phyloP scores from a whole-genome alignment of 176 grass and related monocot genomes.

The Paspalum vaginatum region DNA sequence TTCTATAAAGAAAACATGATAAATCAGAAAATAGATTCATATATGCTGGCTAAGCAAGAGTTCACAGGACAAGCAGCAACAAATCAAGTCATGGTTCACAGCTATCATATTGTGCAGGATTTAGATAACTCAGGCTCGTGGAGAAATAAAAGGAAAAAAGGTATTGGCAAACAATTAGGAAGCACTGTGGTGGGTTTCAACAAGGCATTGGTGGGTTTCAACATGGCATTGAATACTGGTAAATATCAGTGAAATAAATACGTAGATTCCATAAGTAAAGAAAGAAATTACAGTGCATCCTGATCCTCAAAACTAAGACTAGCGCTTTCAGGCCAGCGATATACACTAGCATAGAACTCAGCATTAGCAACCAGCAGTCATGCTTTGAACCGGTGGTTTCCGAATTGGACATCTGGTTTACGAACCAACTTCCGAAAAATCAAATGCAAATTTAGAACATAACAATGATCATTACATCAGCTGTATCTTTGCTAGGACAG shows the following conservation, averaged over 20 bases:
- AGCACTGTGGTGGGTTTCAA: constrained; percentile 10
- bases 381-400: background rate
- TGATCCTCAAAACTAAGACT: background rate
- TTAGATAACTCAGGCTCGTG: background rate
- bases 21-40: constrained; percentile 34
- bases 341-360: background rate
- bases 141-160: constrained; percentile 5
- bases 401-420: background rate
- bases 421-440: background rate
- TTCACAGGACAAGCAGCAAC: constrained; percentile 21
- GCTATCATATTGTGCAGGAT: constrained; percentile 29
- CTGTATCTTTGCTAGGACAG: background rate
- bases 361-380: constrained; percentile 6
- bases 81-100: constrained; percentile 23
- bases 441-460: background rate
- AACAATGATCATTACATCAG: background rate
- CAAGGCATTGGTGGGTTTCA: background rate
- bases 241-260: background rate
- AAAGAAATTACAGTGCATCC: background rate
- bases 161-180: constrained; percentile 6
- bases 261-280: background rate
- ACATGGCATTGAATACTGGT: background rate
- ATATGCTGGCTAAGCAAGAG: constrained; percentile 23
- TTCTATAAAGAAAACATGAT: constrained; percentile 27
- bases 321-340: background rate